These are phyloP conservation scores for Aspergillus sp. DNA, from an alignment of 2,329 filamentous ascomycete genomes.

Conservation along the genomic window DNA sequence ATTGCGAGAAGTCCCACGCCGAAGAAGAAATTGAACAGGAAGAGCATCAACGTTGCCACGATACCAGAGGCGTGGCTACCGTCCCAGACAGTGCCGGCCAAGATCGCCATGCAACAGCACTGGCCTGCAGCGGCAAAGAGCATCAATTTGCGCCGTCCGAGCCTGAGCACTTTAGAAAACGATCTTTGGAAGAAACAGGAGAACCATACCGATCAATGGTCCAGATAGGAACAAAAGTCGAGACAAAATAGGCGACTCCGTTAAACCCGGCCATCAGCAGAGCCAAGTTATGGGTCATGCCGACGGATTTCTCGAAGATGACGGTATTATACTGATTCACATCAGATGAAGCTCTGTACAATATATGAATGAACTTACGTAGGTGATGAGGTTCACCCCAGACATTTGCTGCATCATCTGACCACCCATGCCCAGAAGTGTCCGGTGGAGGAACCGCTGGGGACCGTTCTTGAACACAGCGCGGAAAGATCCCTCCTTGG, in stretches of 20 bases:
- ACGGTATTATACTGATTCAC: conserved; percentile 33
- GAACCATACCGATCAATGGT: conserved; percentile 32
- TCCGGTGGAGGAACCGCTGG: conserved; percentile 23
- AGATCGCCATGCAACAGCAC: conserved; percentile 47
- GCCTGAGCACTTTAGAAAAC: conserved; percentile 10
- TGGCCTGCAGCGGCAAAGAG: conserved; percentile 55
- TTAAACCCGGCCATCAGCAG: conserved; percentile 39
- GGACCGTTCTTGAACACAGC: conserved; percentile 23
- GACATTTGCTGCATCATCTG: conserved; percentile 34
- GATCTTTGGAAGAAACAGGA: not conserved
- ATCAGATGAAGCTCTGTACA: conserved; percentile 2
- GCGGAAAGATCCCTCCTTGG: conserved; percentile 20
- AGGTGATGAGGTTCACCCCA: conserved; percentile 29
- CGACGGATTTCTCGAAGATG: conserved; percentile 47
- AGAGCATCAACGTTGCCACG: conserved; percentile 50
- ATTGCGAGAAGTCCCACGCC: conserved; percentile 48
- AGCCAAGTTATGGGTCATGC: conserved; percentile 39
- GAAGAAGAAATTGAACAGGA: conserved; percentile 56
- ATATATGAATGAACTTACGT: conserved; percentile 11
- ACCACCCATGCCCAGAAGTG: conserved; percentile 27
- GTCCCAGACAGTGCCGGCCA: conserved; percentile 44
- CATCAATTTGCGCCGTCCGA: conserved; percentile 59
- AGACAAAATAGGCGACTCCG: conserved; percentile 42
- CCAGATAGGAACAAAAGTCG: conserved; percentile 37
- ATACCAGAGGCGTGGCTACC: conserved; percentile 38